A percentile compares a stretch with the other conserved stretches of the same genome.
These are phyloP conservation scores for Breviolum minutum DNA, from an alignment of 73 alveolate genomes.

Conservation along the genomic window DNA sequence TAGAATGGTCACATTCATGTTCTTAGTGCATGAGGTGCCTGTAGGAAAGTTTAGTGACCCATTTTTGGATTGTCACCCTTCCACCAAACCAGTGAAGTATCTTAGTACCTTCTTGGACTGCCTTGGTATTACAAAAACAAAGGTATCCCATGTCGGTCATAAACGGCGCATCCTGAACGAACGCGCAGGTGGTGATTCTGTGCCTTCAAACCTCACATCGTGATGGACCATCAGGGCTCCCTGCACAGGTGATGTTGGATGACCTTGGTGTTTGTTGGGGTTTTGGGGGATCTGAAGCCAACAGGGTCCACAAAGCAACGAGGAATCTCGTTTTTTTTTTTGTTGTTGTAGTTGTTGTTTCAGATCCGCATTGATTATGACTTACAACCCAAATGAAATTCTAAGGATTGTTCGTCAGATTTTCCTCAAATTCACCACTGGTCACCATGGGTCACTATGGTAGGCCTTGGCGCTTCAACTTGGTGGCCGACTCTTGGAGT, in stretches of 20 bases:
- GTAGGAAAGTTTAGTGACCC: no score
- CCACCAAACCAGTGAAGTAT: no score
- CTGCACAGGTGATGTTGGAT: not conserved
- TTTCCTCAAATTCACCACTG: not conserved
- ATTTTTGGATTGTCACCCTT: no score
- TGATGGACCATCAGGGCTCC: constrained; percentile 59
- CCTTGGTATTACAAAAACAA: no score
- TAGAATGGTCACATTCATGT: no score
- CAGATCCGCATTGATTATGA: no score
- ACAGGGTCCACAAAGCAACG: not conserved
- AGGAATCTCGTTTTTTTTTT: no score
- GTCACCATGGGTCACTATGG: not conserved
- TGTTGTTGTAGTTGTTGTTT: no score
- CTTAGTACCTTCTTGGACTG: no score
- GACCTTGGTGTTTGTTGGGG: not conserved
- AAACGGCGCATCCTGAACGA: no score
- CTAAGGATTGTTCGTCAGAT: not conserved
- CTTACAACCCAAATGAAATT: not conserved
- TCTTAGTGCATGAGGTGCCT: no score
- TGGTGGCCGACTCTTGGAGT: constrained; percentile 41
- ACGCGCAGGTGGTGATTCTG: constrained; percentile 43
- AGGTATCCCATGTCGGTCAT: no score
- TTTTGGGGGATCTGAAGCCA: not conserved
- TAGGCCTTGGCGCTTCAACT: constrained; percentile 67
- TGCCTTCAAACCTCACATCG: constrained; percentile 74